Evolutionary conservation across 139 green algal species (phyloP).

Genomic region (Tetraselmis chui): DNA sequence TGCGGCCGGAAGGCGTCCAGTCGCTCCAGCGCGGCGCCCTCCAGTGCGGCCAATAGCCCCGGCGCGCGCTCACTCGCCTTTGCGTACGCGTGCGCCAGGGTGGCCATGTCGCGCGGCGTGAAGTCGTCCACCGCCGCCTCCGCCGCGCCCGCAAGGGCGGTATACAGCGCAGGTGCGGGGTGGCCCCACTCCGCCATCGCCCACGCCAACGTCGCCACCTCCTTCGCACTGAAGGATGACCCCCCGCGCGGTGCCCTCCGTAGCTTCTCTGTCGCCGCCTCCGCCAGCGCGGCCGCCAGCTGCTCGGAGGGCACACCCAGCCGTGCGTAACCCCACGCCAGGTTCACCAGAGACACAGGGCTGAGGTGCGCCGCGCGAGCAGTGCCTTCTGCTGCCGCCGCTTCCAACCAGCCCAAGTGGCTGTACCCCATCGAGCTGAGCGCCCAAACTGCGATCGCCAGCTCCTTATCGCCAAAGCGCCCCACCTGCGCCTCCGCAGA

Average conservation of each 20-base stretch:
- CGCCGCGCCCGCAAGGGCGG: background rate
- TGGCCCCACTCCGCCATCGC: background rate
- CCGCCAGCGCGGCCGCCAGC: background rate
- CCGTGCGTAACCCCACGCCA: background rate
- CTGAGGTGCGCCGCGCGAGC: background rate
- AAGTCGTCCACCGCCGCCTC: background rate
- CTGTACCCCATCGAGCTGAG: background rate
- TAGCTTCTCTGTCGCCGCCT: background rate
- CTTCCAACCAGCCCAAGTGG: background rate
- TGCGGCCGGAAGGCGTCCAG: constrained; percentile 5
- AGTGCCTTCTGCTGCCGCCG: background rate
- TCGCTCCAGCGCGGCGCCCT: background rate
- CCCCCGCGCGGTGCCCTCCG: too few species aligned
- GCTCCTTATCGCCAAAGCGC: background rate
- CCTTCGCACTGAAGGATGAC: background rate
- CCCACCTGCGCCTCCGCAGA: too few species aligned
- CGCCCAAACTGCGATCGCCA: background rate
- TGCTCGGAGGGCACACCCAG: background rate
- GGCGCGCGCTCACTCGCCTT: background rate
- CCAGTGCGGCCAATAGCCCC: background rate
- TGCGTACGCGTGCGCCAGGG: background rate
- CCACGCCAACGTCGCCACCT: background rate
- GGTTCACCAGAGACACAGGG: background rate
- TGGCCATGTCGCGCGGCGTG: background rate
- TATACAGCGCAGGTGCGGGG: background rate